Base-by-base conservation (phyloP, 306 rosid species). In the Erythrophleum fordii region DNA sequence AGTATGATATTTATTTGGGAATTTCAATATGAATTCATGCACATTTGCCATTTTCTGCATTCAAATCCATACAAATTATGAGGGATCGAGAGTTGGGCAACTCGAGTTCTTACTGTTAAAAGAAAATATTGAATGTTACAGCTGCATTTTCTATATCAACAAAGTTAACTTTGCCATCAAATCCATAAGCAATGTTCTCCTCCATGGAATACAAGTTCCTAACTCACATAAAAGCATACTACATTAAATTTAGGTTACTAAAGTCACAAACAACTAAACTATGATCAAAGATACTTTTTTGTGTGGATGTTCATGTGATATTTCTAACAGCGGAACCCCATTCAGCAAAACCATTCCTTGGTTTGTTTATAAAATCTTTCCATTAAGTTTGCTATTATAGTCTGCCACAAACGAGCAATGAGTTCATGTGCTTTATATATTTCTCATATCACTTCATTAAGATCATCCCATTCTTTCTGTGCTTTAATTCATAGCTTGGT, bases 351-450 rank as follows among this genome's bases (percentile, higher is more conserved):
- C 88, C 64, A 77, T 87, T 60, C 97, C 81, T 90, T 84, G 78
- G 80, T 77, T 28, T 97, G 97, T 82, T 93, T 94, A 52, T 91
- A 93, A 83, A 93, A 93, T 81, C 97, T 93, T 84, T 93, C 97
- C 56, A 93, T 91, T 64, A 93, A 86, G 89, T 91, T 90, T 46
- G 97, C 97, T 68, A 93, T 93, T 79, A 97, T 93, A 25, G 91
- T 93, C 97, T 93, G 92, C 89, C 83, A 4, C 75, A 78, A 79
- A 80, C 23, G 55, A 73, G 7, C 28, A 79, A 64, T 6, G 49
- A 68, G 68, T 41, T 55, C 65, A 53, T 29, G 77, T 12, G 45
- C n/a, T 28, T 67, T 13, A 77, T 58, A 61, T 66, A 20, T 44
- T 69, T 61, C 65, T 12, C 59, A 14, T 71, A 73, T n/a, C 67